Evolutionary conservation across 148 eudicot genomes (phyloP), one percentile per base, ranked within the genome.

Genomic region (Talinum fruticosum): DNA sequence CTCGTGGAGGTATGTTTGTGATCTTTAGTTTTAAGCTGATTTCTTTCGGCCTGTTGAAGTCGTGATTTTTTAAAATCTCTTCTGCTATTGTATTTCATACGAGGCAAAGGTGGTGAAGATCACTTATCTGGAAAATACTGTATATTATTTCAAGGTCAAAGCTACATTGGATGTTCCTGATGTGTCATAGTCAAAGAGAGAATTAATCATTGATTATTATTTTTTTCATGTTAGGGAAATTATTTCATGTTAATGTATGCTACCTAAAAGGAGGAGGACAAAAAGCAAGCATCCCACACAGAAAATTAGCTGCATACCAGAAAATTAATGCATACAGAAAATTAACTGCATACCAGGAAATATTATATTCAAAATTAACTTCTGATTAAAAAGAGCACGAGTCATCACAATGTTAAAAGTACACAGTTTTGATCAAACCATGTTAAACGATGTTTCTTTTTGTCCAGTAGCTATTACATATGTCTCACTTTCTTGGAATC

Each of bases 1-100:
- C 88, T 35, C 84, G 97, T 76, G 97, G 94, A 81, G 99, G 99
- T 96, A 84, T 79, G 81, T 73, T 76, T 76, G 36, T 84, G 49
- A 73, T 71, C 64, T 83, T 54, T n/a, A n/a, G n/a, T 71, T 44
- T 65, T 36, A 33, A 24, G 71, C 69, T 79, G 67, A 28, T 61
- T 26, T 59, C 30, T 28, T 54, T 35, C 30, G 47, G 67, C 36
- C 72, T 44, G 51, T 69, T 29, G 29, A 19, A 34, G 32, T 36
- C 53, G 16, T 38, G 67, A 26, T 38, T 64, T 41, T 41, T 41
- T 7, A 4, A 0, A 3, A 47, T 45, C 47, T 53, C 36, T 70
- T 12, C 62, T 69, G 72, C 41, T 30, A 26, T 29, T 44, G 21
- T 4, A 28, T 54, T 6, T 75, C 72, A 7, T 76, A 54, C n/a